Base-by-base conservation (phyloP, 1,139 yeast genomes). In the Cylindricascospora bacillispora region DNA sequence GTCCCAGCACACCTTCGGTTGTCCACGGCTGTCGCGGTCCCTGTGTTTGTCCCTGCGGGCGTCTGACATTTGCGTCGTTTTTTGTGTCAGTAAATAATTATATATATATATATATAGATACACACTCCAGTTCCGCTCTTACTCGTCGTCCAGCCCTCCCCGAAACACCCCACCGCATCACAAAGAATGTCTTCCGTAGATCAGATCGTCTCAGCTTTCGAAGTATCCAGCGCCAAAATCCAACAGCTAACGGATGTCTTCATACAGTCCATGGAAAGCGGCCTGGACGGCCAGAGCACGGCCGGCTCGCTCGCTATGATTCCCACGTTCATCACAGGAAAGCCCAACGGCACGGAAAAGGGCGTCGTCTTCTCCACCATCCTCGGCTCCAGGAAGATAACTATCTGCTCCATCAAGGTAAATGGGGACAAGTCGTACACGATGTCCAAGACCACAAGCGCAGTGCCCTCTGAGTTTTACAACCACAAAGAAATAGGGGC, bases 331-430 rank as follows among this genome's bases (percentile, higher is more conserved):
- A 93, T 85, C 18, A 80, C 93, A 5, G 64, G 68, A 9, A 66
- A 82, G 32, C 95, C 97, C 15, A 66, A 67, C 25, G 97, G 97
- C 28, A 65, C 66, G 27, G 97, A 86, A 52, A 64, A 60, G 30
- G 95, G 95, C 14, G 60, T 77, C 29, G 70, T 62, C 38, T 62
- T 82, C 34, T 94, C 94, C 29, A 89, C 83, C 12, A 93, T 81
- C 50, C 64, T 82, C 31, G 94, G 94, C 40, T 93, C 93, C 29
- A 80, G 93, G 32, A 81, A 83, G 53, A 76, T 86, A 56, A 65
- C 95, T 47, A 93, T 85, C 22, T 83, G 95, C 51, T 82, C 94
- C 3, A 81, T 85, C 28, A 52, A 66, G 22, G 65, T 86, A 43
- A 65, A 72, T 31, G 95, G 95, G 27, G 82, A 83, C 53, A 82